Percentiles rank a stretch among this genome's conserved stretches.
Conservation (phyloP, 495 filamentous ascomycete genomes). For the Penicillium argentinense region DNA sequence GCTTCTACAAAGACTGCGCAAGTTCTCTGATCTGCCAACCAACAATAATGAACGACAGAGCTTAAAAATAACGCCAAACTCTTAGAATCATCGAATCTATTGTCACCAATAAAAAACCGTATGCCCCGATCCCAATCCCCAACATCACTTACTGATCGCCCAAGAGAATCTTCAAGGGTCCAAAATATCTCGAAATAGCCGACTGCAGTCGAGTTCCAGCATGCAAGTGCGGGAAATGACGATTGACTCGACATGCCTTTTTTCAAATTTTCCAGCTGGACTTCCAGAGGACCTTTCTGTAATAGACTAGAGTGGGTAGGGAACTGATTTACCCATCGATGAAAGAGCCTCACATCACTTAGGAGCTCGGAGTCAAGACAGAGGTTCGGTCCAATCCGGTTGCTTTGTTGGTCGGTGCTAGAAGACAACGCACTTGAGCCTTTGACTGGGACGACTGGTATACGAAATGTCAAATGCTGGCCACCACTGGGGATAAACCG, state of each 20-base stretch:
- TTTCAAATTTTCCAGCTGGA: conserved; percentile 2
- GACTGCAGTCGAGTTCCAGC: conserved; percentile 1
- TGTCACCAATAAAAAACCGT: conserved; percentile 3
- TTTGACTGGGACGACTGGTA: background rate
- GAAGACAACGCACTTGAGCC: background rate
- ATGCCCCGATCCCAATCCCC: conserved; percentile 3
- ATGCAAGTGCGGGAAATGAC: conserved; percentile 4
- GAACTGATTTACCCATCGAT: conserved; percentile 2
- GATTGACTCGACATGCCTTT: conserved; percentile 2
- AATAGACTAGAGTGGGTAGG: conserved; percentile 1
- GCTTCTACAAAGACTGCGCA: conserved; percentile 1
- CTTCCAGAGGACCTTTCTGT: conserved; percentile 2
- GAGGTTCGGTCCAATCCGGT: conserved; percentile 1
- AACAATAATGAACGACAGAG: conserved; percentile 5
- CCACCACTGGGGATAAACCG: conserved; percentile 1
- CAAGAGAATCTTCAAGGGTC: conserved; percentile 3
- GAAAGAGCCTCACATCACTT: conserved; percentile 1
- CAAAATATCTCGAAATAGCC: conserved; percentile 4
- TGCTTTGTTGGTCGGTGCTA: background rate
- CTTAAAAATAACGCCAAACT: background rate
- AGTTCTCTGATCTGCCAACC: conserved; percentile 3
- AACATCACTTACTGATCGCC: background rate
- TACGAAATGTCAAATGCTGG: conserved; percentile 1
- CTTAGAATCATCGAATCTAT: background rate
- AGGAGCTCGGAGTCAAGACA: conserved; percentile 2